Conservation (phyloP, 768 basidiomycete genomes). For the Tricholoma matsutake region DNA sequence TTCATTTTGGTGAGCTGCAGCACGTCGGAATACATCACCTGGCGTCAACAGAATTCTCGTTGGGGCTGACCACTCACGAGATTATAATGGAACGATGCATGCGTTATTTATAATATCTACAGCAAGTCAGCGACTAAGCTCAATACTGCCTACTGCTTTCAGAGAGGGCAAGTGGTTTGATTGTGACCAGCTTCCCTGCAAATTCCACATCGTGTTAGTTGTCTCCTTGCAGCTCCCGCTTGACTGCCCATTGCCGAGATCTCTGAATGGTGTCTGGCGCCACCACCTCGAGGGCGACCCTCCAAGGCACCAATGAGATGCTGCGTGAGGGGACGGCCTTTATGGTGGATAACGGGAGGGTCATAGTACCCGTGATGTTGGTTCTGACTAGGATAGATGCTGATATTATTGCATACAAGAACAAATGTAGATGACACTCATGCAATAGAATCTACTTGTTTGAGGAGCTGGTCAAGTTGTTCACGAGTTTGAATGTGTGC, state of each 20-base stretch:
- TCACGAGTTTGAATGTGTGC: slow-evolving; percentile 22
- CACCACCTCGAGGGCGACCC: slow-evolving; percentile 13
- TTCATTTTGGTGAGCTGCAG: no score
- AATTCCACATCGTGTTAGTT: slow-evolving; percentile 6
- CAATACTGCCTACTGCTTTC: no score
- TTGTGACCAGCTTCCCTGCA: slow-evolving; percentile 10
- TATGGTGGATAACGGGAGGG: slow-evolving; percentile 12
- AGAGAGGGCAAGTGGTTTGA: slow-evolving; percentile 5
- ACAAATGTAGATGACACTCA: not conserved
- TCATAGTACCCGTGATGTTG: slow-evolving; percentile 11
- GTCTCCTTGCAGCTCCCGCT: not conserved
- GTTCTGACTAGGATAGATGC: not conserved
- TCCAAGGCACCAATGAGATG: slow-evolving; percentile 14
- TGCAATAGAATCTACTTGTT: slow-evolving; percentile 8
- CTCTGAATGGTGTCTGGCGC: not conserved
- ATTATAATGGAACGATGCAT: no score
- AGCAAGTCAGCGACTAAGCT: no score
- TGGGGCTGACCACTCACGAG: no score
- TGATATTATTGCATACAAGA: not conserved
- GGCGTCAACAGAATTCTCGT: no score
- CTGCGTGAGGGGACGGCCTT: slow-evolving; percentile 16
- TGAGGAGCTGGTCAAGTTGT: slow-evolving; percentile 18
- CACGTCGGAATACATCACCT: no score
- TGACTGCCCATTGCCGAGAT: not conserved
- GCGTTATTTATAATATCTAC: no score